phyloP scores from a whole-genome alignment of 495 filamentous ascomycete genomes.

The Aspergillus olivimuriae region DNA sequence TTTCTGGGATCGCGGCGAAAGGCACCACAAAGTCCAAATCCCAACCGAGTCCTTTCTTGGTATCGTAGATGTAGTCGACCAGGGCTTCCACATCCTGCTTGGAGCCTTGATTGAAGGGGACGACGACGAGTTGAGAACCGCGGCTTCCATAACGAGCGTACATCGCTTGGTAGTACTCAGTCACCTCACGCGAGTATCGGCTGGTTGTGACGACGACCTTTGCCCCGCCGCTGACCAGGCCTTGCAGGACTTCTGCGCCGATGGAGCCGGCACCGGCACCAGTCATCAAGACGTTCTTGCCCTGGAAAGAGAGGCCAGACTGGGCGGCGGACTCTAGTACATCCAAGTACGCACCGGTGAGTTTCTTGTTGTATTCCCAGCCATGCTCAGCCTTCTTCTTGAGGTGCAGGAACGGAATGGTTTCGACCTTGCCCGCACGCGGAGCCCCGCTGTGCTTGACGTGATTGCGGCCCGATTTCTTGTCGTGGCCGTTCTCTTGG shows the following conservation, averaged over 20 bases:
- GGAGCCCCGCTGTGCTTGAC: conserved; percentile 44
- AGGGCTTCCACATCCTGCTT: conserved; percentile 94
- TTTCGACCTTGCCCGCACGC: conserved; percentile 87
- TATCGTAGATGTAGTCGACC: conserved; percentile 90
- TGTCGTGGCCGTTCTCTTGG: conserved; percentile 63
- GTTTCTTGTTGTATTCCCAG: conserved; percentile 99
- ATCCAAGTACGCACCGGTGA: conserved; percentile 87
- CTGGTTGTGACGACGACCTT: conserved; percentile 95
- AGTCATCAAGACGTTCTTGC: conserved; percentile 97
- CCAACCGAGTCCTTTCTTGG: conserved; percentile 96
- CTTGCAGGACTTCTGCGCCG: conserved; percentile 95
- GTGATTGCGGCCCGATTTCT: conserved; percentile 59
- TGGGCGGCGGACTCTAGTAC: conserved; percentile 83
- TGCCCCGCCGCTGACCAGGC: conserved; percentile 91
- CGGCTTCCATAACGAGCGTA: conserved; percentile 89
- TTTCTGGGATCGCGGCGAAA: conserved; percentile 96
- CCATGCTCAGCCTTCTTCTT: conserved; percentile 91
- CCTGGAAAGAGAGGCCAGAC: conserved; percentile 81
- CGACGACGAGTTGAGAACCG: conserved; percentile 93
- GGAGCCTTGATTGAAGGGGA: conserved; percentile 98
- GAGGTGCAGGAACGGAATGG: conserved; percentile 94
- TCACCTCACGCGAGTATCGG: conserved; percentile 93
- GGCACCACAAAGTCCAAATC: conserved; percentile 95
- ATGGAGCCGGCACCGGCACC: conserved; percentile 97
- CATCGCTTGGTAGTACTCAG: conserved; percentile 99